Base-by-base conservation (phyloP, 192 early-diverging fungal species). In the Gryganskiella cystojenkinii region DNA sequence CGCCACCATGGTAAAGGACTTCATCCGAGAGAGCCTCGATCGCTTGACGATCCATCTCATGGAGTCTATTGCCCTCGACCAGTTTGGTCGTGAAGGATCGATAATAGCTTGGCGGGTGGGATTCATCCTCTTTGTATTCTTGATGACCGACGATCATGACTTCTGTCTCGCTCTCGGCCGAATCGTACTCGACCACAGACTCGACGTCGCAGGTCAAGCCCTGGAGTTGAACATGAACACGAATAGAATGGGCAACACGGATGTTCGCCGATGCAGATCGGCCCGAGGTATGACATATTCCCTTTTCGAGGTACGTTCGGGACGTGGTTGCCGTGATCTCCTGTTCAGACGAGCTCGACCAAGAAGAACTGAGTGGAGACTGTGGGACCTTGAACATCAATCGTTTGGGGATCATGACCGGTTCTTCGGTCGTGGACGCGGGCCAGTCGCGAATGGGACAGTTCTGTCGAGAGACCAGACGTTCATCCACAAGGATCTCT, bases 331-430 rank as follows among this genome's bases (percentile, higher is more conserved):
- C 10, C 6, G 56, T 28, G 28, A 33, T 31, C 34, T 40, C 30
- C 27, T 46, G n/a, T 11, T 62, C 37, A 17, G 43, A n/a, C n/a
- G n/a, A 46, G 15, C 55, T 42, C 15, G 52, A 64, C 64, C 72
- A 76, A 13, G 31, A 76, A 13, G 31, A 13, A 4, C 33, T 47
- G 11, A 67, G 45, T 0, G 72, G 59, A n/a, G 50, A 4, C 19
- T 78, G 54, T 22, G 74, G 74, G 22, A 69, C 61, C 52, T 69
- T 78, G 61, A 78, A 78, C 28, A 78, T 24, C 4, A 78, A 60
- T 15, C 74, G 74, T 22, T 69, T 78, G 3, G 50, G 30, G 43
- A 78, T 64, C 10, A 31, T 13, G 24, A 60, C 66, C 1, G 74
- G 74, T 13, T 68, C 64, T 1, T 69, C 67, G 8, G 49, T 14